Evolutionary conservation across 2,329 filamentous ascomycete genomes (phyloP).

Genomic region (Ophiostoma triangulosporum): DNA sequence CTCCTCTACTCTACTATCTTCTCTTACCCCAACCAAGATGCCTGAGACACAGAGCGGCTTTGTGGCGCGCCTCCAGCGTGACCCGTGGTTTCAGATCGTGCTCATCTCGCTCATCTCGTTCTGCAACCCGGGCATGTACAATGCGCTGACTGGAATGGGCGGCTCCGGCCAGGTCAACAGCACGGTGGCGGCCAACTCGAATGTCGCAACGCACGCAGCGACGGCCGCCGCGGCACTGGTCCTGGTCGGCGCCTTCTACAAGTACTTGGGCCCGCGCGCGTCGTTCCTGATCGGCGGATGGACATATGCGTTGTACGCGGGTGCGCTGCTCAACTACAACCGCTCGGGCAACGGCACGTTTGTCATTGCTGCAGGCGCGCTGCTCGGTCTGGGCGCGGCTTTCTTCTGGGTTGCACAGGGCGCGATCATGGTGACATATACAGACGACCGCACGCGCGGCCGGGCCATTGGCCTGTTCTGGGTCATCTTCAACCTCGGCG

Average conservation of each 20-base stretch:
- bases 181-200: slow-evolving; percentile 41
- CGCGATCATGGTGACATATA: slow-evolving; percentile 82
- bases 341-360: slow-evolving; percentile 56
- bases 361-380: slow-evolving; percentile 60
- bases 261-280: slow-evolving; percentile 55
- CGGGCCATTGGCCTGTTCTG: slow-evolving; percentile 84
- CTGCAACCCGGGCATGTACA: slow-evolving; percentile 18
- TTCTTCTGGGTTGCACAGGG: slow-evolving; percentile 73
- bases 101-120: slow-evolving; percentile 12
- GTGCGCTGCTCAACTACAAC: slow-evolving; percentile 55
- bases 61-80: slow-evolving; percentile 6
- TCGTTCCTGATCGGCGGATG: slow-evolving; percentile 60
- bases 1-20: background rate
- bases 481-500: slow-evolving; percentile 89
- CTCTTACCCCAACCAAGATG: background rate
- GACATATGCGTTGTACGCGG: slow-evolving; percentile 63
- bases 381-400: slow-evolving; percentile 65
- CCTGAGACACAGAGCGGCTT: slow-evolving; percentile 1
- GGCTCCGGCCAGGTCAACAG: slow-evolving; percentile 38
- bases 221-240: slow-evolving; percentile 26
- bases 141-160: slow-evolving; percentile 11
- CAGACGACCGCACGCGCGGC: slow-evolving; percentile 66
- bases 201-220: slow-evolving; percentile 39
- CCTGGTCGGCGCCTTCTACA: slow-evolving; percentile 48
- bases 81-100: slow-evolving; percentile 10